phyloP scores from a whole-genome alignment of 257 asterid genomes.

The Primulina tabacum region DNA sequence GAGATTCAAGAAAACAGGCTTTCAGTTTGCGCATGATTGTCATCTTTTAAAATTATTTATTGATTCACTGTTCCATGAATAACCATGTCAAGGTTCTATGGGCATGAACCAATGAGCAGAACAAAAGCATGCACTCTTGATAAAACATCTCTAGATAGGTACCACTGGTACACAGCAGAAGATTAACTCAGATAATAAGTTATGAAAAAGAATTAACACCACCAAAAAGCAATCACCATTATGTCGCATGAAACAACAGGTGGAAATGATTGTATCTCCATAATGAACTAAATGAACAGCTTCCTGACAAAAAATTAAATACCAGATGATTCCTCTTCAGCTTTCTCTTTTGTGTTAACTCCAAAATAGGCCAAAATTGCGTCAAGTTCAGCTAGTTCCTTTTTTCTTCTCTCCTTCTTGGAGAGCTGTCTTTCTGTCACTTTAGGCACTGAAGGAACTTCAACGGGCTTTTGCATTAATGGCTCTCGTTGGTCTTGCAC shows the following conservation, averaged over 20 bases:
- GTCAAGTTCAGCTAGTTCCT: constrained; percentile 95
- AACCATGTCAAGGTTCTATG: not conserved
- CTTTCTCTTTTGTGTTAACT: constrained; percentile 45
- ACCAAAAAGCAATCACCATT: not conserved
- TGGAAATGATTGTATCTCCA: not conserved
- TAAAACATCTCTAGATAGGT: not conserved
- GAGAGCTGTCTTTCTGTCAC: constrained; percentile 89
- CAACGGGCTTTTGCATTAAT: constrained; percentile 41
- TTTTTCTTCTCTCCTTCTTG: constrained; percentile 88
- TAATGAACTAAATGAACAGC: not conserved
- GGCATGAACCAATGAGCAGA: not conserved
- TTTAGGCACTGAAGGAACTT: constrained; percentile 54
- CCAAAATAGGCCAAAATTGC: constrained; percentile 89
- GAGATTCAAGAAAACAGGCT: not conserved
- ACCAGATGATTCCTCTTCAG: constrained; percentile 65
- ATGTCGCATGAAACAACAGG: not conserved
- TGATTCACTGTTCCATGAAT: not conserved
- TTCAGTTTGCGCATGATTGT: not conserved
- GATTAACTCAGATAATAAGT: too few relatives aligned
- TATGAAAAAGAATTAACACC: not conserved
- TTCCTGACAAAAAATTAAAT: constrained; percentile 21
- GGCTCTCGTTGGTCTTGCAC: constrained; percentile 50
- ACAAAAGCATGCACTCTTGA: not conserved
- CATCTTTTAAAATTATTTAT: not conserved
- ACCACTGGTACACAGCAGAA: not conserved